Evolutionary conservation across 768 basidiomycete genomes (phyloP), one percentile per base, ranked within the genome.

Genomic region (Suillus subluteus): DNA sequence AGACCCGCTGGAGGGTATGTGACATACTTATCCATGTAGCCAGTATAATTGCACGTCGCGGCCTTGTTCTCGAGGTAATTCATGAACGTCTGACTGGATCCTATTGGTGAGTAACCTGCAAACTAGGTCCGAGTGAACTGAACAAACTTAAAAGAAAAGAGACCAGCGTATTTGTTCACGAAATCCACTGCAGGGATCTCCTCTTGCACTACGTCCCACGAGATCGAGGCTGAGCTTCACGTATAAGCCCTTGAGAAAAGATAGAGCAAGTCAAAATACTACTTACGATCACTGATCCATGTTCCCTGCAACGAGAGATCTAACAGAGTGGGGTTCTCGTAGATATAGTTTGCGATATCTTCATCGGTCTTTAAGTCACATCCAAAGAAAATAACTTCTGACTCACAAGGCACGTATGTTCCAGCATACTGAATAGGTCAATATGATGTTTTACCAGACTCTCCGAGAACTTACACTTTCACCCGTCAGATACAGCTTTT

Each of bases 291-390:
- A 37, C 82, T 80, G 32, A 91, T 85, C 88, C 90, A 92, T 55
- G 89, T 86, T 5, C 91, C 91, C 71, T 87, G 87, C 32, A 92
- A 80, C 38, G 82, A 78, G 23, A 93, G 80, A 52, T 86, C 83
- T 6, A 92, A 64, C 2, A 75, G 75, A 0, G 75, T 72, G 1
- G 88, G 84, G 56, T 91, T 79, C 41, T 84, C 82, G 70, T 88
- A 91, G 56, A 94, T 90, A 73, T 82, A 89, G 77, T 92, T 87
- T 1, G 92, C 91, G 65, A 91, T 89, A 72, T 92, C 91, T 92
- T 55, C 23, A 16, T 37, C 11, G 40, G 16, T 66, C 26, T 62
- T 44, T 37, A 15, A 59, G 40, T 16, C 12, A 13, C 55, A 18
- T 46, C 6, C 26, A 38, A 30, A 40, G 23, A 21, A 13, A 65